Conservation (phyloP, 2,329 filamentous ascomycete genomes). For the Colletotrichum tamarilloi region DNA sequence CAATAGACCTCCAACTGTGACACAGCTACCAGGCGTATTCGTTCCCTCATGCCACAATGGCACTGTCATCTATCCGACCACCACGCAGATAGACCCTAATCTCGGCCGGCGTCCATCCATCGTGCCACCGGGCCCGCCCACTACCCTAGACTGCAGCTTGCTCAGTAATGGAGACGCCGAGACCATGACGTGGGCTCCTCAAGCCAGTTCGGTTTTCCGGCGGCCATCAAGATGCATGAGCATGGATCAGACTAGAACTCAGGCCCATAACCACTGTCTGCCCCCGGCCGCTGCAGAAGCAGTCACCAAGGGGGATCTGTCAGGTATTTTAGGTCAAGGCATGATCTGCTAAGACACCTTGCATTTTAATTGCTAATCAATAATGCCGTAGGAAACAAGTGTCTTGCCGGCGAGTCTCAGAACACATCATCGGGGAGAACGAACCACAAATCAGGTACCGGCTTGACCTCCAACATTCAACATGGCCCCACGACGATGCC, state of each 20-base stretch:
- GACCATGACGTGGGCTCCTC: neutral
- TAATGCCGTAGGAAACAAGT: neutral
- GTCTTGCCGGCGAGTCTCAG: too few relatives aligned
- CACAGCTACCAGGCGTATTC: constrained; percentile 3
- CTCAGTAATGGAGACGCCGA: neutral
- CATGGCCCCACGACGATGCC: neutral
- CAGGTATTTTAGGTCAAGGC: neutral
- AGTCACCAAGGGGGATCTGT: neutral
- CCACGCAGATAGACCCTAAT: neutral
- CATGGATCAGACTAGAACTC: neutral
- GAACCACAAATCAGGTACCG: too few relatives aligned
- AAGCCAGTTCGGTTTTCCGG: neutral
- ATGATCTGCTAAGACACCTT: neutral
- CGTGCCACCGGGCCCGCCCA: constrained; percentile 5
- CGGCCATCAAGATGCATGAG: constrained; percentile 27
- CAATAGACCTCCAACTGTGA: neutral
- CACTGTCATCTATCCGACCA: constrained; percentile 5
- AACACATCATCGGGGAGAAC: too few relatives aligned
- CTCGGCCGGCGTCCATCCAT: neutral
- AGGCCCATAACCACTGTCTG: neutral
- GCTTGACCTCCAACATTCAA: neutral
- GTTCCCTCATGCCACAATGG: constrained; percentile 4
- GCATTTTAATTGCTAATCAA: neutral
- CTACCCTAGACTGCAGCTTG: constrained; percentile 28
- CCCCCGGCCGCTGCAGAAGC: neutral